phyloP scores from a whole-genome alignment of 1,284 basidiomycete species.

The Paramarasmius palmivorus region DNA sequence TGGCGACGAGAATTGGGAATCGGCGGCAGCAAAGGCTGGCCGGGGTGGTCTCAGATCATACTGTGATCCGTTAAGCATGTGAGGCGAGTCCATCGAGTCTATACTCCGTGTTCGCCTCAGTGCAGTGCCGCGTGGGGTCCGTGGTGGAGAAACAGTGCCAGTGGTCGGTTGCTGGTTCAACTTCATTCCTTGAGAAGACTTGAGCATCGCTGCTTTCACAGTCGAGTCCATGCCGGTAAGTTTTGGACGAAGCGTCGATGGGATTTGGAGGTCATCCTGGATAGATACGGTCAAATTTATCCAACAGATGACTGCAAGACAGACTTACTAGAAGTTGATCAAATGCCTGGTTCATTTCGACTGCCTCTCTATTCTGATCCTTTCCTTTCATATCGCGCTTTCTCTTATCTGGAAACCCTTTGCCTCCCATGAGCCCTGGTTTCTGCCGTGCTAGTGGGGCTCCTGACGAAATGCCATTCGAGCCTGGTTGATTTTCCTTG shows the following conservation, averaged over 20 bases:
- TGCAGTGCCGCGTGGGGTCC: constrained; percentile 32
- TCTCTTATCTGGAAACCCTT: constrained; percentile 39
- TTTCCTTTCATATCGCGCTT: constrained; percentile 39
- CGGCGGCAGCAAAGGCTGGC: constrained; percentile 31
- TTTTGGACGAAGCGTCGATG: constrained; percentile 72
- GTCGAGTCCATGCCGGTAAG: constrained; percentile 75
- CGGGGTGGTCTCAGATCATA: constrained; percentile 41
- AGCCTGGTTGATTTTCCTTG: constrained; percentile 65
- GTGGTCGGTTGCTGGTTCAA: constrained; percentile 40
- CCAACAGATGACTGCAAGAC: background rate
- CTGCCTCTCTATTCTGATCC: constrained; percentile 35
- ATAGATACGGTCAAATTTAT: constrained; percentile 1
- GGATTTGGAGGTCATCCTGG: constrained; percentile 86
- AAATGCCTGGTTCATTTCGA: constrained; percentile 62
- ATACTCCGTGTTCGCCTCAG: constrained; percentile 70
- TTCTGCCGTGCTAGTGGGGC: constrained; percentile 23
- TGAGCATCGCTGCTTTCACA: constrained; percentile 89
- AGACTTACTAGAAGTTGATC: constrained; percentile 66
- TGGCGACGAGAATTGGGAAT: constrained; percentile 41
- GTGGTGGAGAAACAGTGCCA: constrained; percentile 33
- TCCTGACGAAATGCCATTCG: constrained; percentile 9
- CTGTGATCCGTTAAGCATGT: constrained; percentile 33
- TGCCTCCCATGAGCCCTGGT: constrained; percentile 24
- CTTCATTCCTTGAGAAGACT: constrained; percentile 73
- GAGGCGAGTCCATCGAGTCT: constrained; percentile 62